phyloP scores from a whole-genome alignment of 2,329 filamentous ascomycete genomes.

The Didymella exigua region DNA sequence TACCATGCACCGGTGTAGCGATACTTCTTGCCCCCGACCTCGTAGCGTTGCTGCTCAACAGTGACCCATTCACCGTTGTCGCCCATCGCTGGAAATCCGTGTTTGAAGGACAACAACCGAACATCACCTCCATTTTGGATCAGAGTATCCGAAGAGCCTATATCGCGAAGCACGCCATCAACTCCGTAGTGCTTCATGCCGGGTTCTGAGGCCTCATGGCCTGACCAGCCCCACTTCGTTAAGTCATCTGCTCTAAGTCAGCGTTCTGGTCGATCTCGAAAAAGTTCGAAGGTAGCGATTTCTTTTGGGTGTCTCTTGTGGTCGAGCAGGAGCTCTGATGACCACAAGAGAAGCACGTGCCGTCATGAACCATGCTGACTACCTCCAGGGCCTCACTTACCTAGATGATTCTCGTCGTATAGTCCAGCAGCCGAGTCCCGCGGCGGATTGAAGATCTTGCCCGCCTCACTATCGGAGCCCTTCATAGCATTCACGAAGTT shows the following conservation, averaged over 20 bases:
- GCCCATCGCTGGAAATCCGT: background rate
- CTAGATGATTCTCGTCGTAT: background rate
- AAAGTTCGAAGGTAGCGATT: too few relatives aligned
- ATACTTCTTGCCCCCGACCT: background rate
- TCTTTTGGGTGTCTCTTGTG: too few relatives aligned
- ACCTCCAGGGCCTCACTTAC: too few relatives aligned
- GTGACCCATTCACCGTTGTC: background rate
- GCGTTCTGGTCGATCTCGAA: background rate
- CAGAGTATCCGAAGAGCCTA: background rate
- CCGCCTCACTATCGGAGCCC: slow-evolving; percentile 2
- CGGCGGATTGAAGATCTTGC: slow-evolving; percentile 1
- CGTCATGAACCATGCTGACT: too few relatives aligned
- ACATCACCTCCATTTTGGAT: background rate
- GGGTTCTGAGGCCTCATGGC: background rate
- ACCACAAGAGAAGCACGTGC: background rate
- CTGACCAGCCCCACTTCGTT: background rate
- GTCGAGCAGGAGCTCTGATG: background rate
- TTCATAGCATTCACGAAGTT: slow-evolving; percentile 2
- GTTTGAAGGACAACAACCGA: background rate
- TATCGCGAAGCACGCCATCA: slow-evolving; percentile 1
- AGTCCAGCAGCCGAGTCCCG: background rate
- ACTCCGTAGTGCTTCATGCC: background rate
- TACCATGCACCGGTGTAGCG: slow-evolving; percentile 2
- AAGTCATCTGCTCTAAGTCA: background rate
- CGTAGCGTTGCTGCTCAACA: background rate